Conservation (phyloP, 352 stramenopile genomes). For the Phytophthora lateralis region DNA sequence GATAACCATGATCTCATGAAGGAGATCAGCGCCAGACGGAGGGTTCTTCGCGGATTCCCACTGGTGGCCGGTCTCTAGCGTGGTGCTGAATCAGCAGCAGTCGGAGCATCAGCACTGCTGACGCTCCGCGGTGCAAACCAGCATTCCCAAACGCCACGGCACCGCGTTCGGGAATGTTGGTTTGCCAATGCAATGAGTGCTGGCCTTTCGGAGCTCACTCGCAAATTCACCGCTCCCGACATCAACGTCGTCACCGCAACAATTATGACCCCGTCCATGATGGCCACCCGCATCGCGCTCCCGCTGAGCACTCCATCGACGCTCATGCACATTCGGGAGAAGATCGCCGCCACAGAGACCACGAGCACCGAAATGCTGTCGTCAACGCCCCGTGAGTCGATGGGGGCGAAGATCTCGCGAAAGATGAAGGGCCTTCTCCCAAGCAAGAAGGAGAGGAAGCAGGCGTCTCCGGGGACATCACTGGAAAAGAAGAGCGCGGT, state of each 20-base stretch:
- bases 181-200: no score
- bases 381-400: slow-evolving; percentile 9
- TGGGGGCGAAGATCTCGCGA: neutral
- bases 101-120: no score
- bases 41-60: no score
- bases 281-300: slow-evolving; percentile 23
- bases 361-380: neutral
- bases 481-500: slow-evolving; percentile 2
- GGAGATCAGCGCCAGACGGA: no score
- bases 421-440: slow-evolving; percentile 16
- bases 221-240: neutral
- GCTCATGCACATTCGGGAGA: slow-evolving; percentile 24
- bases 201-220: neutral
- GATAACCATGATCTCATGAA: no score
- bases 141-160: no score
- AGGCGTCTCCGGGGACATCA: neutral
- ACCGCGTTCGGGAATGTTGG: no score
- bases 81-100: no score
- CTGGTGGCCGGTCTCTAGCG: no score
- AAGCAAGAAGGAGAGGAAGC: slow-evolving; percentile 10
- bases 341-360: neutral
- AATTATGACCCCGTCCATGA: slow-evolving; percentile 21
- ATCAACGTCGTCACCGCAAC: no score
- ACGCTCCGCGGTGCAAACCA: no score
- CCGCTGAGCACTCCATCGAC: slow-evolving; percentile 19